Percentiles rank a stretch among this genome's conserved stretches.
Evolutionary conservation across 768 basidiomycete species (phyloP).

Genomic region (Cubamyces lactineus): DNA sequence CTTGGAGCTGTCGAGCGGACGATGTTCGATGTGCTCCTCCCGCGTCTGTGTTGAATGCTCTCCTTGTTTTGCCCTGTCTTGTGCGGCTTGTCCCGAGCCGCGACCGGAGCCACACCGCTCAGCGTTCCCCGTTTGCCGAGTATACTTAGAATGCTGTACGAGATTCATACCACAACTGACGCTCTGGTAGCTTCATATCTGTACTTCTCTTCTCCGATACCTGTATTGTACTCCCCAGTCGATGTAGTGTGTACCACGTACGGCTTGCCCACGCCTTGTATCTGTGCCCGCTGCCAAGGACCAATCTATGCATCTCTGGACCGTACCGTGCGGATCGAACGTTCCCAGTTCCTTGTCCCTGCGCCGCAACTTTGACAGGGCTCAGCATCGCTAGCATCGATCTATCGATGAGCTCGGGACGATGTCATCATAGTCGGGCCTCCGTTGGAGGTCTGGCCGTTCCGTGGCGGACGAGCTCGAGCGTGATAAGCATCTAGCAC

Average conservation of each 20-base stretch:
- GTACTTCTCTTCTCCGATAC: background rate
- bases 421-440: too few species aligned
- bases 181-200: background rate
- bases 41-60: background rate
- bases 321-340: slow-evolving; percentile 4
- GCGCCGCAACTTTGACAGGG: slow-evolving; percentile 2
- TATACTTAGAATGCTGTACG: too few species aligned
- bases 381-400: too few species aligned
- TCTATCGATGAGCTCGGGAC: too few species aligned
- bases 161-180: too few species aligned
- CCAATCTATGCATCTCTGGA: background rate
- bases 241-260: too few species aligned
- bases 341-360: slow-evolving; percentile 6
- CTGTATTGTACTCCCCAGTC: background rate
- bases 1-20: slow-evolving; percentile 2
- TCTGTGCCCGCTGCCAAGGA: too few species aligned
- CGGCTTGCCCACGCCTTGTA: too few species aligned
- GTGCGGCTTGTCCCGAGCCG: background rate
- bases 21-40: slow-evolving; percentile 1
- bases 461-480: background rate
- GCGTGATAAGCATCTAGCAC: slow-evolving; percentile 1
- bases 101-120: background rate
- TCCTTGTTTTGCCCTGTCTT: background rate
- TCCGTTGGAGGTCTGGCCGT: background rate
- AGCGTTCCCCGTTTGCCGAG: background rate